Conservation (phyloP, 2,329 filamentous ascomycete genomes). For the Aphanocladium album region DNA sequence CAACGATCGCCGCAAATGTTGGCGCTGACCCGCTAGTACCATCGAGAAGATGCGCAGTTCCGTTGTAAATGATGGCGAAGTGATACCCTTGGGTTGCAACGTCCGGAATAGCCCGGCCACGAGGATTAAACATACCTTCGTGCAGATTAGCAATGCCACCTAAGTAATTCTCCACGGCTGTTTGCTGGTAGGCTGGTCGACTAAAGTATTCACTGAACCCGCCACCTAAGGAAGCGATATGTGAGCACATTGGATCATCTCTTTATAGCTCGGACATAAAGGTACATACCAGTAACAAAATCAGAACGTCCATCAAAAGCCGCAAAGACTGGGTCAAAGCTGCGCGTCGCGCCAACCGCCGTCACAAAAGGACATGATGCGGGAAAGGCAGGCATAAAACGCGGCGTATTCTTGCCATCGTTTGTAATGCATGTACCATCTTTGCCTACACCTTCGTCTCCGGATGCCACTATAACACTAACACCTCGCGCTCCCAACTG, state of each 20-base stretch:
- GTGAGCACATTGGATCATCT: too few relatives aligned
- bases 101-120: constrained; percentile 57
- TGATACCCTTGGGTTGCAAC: constrained; percentile 48
- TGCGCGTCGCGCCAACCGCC: constrained; percentile 48
- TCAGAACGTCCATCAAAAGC: constrained; percentile 43
- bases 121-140: constrained; percentile 37
- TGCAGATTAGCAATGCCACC: constrained; percentile 43
- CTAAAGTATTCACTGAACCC: constrained; percentile 28
- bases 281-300: constrained; percentile 17
- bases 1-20: constrained; percentile 56
- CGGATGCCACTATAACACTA: constrained; percentile 55
- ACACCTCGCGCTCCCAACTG: constrained; percentile 61
- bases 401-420: constrained; percentile 24
- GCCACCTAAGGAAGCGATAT: not conserved
- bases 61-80: constrained; percentile 25
- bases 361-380: constrained; percentile 51
- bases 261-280: too few relatives aligned
- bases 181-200: constrained; percentile 1
- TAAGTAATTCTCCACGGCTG: constrained; percentile 37
- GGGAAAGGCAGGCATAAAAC: constrained; percentile 28
- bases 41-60: not conserved
- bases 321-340: constrained; percentile 41
- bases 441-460: constrained; percentile 36
- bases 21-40: constrained; percentile 51
- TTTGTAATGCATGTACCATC: constrained; percentile 3